Percentiles rank a stretch among this genome's conserved stretches.
These are phyloP conservation scores for Entomortierella parvispora DNA, from an alignment of 192 early-diverging fungal species.

Conservation along the genomic window DNA sequence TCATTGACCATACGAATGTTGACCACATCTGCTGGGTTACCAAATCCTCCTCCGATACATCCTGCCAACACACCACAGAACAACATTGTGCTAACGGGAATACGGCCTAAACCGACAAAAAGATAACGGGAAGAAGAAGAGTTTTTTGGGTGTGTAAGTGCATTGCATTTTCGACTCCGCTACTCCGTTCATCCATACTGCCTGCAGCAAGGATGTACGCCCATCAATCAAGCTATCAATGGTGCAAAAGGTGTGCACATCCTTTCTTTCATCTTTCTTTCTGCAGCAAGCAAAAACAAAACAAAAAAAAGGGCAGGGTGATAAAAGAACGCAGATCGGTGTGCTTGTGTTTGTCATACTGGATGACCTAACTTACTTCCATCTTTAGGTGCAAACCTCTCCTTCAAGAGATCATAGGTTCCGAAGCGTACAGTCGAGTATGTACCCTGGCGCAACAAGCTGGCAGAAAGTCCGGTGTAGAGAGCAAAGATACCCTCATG, in stretches of 20 bases:
- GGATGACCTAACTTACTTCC: constrained; percentile 62
- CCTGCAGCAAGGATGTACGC: no score
- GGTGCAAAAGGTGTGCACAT: no score
- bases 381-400: constrained; percentile 55
- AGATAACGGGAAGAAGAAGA: neutral
- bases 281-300: neutral
- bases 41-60: constrained; percentile 71
- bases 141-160: neutral
- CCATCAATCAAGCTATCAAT: no score
- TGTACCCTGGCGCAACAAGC: constrained; percentile 79
- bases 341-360: no score
- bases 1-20: constrained; percentile 88
- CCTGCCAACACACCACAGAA: constrained; percentile 58
- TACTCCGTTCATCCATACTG: neutral
- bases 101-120: constrained; percentile 22
- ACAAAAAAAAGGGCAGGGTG: constrained; percentile 1
- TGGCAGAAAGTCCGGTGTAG: constrained; percentile 77
- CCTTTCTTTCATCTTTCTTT: no score
- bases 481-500: constrained; percentile 75
- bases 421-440: constrained; percentile 86
- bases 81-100: constrained; percentile 56
- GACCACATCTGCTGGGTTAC: constrained; percentile 85
- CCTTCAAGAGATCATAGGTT: constrained; percentile 77
- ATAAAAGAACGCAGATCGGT: constrained; percentile 1
- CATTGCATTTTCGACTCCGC: neutral